These are phyloP conservation scores for Alternaria sp. DNA, from an alignment of 2,329 filamentous ascomycete genomes.

Conservation along the genomic window DNA sequence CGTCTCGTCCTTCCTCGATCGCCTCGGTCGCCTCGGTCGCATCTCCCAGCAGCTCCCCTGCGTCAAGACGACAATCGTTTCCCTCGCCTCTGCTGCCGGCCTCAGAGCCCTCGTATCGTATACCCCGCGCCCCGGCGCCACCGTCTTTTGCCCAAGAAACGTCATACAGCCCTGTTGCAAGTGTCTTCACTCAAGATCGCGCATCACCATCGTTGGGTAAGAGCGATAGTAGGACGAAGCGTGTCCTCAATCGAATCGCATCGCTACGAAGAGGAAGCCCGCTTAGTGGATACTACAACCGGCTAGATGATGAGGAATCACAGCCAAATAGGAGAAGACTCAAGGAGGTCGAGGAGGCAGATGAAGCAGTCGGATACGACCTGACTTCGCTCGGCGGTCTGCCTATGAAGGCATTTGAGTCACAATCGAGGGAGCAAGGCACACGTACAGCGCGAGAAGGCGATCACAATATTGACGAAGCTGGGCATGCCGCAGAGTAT, in stretches of 20 bases:
- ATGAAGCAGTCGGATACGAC: slow-evolving; percentile 40
- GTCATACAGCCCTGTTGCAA: slow-evolving; percentile 38
- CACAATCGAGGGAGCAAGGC: slow-evolving; percentile 17
- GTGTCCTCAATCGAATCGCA: slow-evolving; percentile 42
- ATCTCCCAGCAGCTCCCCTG: slow-evolving; percentile 24
- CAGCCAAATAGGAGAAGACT: slow-evolving; percentile 19
- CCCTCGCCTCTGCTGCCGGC: slow-evolving; percentile 41
- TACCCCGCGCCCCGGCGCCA: slow-evolving; percentile 42
- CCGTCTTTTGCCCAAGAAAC: slow-evolving; percentile 43
- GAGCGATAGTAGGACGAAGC: slow-evolving; percentile 36
- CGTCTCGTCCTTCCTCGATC: slow-evolving; percentile 41
- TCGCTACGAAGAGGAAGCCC: slow-evolving; percentile 35
- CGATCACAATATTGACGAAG: slow-evolving; percentile 37
- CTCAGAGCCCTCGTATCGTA: slow-evolving; percentile 39
- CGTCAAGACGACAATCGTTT: slow-evolving; percentile 40
- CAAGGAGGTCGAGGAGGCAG: slow-evolving; percentile 39
- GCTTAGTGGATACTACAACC: slow-evolving; percentile 38
- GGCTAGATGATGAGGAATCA: slow-evolving; percentile 45
- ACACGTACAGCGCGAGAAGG: slow-evolving; percentile 27
- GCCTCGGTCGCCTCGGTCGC: slow-evolving; percentile 35
- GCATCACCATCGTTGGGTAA: slow-evolving; percentile 26
- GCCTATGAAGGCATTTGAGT: slow-evolving; percentile 38
- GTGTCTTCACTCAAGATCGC: slow-evolving; percentile 28
- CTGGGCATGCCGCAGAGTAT: slow-evolving; percentile 47
- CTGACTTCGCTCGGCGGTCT: slow-evolving; percentile 40